phyloP scores from a whole-genome alignment of 2,329 filamentous ascomycete species.

The Coniochaeta sp. region DNA sequence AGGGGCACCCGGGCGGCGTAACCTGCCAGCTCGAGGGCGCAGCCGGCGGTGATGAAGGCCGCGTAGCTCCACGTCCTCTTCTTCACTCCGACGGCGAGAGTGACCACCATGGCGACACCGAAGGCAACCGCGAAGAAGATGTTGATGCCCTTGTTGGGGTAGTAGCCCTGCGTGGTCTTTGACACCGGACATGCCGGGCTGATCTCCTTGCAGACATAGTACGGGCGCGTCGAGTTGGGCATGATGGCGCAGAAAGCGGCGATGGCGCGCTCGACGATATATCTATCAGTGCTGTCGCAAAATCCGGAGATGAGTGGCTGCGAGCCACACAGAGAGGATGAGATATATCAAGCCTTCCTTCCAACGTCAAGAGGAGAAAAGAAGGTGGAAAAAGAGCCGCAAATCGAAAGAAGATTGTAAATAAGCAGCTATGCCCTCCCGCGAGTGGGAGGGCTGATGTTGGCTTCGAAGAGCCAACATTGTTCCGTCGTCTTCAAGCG shows the following conservation, averaged over 20 bases:
- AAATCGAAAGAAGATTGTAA: no score
- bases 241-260: background rate
- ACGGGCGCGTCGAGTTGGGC: background rate
- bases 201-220: slow-evolving; percentile 27
- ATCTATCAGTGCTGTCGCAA: background rate
- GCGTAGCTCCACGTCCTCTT: slow-evolving; percentile 50
- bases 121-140: slow-evolving; percentile 46
- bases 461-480: background rate
- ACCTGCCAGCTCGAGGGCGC: slow-evolving; percentile 45
- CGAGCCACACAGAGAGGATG: background rate
- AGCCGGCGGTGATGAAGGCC: slow-evolving; percentile 38
- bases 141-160: slow-evolving; percentile 48
- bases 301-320: background rate
- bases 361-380: background rate
- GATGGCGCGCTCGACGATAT: background rate
- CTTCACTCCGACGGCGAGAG: slow-evolving; percentile 35
- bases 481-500: background rate
- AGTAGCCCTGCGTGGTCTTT: slow-evolving; percentile 47
- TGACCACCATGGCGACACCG: slow-evolving; percentile 31
- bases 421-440: background rate
- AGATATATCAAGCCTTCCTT: background rate
- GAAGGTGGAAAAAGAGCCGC: no score
- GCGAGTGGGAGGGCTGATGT: background rate
- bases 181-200: slow-evolving; percentile 39
- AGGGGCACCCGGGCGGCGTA: slow-evolving; percentile 46